A percentile compares a stretch with the other conserved stretches of the same genome.
phyloP scores from a whole-genome alignment of 306 rosid genomes.

The Trichosanthes truncata region DNA sequence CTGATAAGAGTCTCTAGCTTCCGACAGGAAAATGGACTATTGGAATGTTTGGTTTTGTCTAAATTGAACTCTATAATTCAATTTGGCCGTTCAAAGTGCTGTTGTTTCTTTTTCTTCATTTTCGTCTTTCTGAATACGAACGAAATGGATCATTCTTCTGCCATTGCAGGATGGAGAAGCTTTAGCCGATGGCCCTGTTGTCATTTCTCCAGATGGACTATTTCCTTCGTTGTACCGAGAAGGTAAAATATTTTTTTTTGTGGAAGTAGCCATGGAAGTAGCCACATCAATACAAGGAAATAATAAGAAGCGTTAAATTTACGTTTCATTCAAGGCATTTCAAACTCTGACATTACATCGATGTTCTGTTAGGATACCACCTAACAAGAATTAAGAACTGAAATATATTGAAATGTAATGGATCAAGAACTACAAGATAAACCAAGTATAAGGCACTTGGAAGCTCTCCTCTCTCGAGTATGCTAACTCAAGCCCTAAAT shows the following conservation, averaged over 20 bases:
- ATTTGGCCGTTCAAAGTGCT: not conserved
- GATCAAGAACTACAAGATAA: no score
- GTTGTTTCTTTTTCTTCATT: not conserved
- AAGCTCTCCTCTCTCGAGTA: no score
- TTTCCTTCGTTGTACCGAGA: conserved; percentile 83
- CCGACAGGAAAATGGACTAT: not conserved
- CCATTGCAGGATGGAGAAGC: conserved; percentile 69
- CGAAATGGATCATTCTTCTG: not conserved
- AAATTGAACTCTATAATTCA: not conserved
- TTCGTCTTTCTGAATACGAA: not conserved
- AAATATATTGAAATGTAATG: no score
- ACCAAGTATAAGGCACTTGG: no score
- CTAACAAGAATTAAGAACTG: no score
- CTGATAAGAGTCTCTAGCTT: not conserved
- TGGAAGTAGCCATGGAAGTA: not conserved
- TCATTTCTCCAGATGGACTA: conserved; percentile 89
- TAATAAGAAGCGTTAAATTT: not conserved
- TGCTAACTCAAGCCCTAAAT: no score
- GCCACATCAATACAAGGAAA: not conserved
- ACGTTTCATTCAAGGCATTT: not conserved
- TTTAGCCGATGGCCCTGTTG: conserved; percentile 82
- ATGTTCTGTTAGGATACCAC: no score
- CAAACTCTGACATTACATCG: not conserved
- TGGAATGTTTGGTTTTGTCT: not conserved
- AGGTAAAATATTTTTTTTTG: conserved; percentile 38